phyloP scores from a whole-genome alignment of 495 filamentous ascomycete species.

The Chaetomium fimeti region DNA sequence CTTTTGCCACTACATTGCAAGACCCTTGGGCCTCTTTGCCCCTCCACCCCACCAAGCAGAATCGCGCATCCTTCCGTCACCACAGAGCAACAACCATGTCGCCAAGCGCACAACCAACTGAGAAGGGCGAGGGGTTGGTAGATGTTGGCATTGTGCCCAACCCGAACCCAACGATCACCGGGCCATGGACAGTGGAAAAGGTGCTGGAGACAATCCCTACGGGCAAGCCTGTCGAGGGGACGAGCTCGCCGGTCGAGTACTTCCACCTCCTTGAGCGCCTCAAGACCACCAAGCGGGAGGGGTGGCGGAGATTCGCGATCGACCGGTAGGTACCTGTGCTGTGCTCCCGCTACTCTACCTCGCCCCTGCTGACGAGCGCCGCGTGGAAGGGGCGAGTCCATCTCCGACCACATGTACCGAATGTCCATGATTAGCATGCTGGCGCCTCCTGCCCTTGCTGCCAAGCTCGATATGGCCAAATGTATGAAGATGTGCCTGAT shows the following conservation, averaged over 20 bases:
- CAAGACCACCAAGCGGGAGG: slow-evolving; percentile 93
- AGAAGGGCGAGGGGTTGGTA: slow-evolving; percentile 4
- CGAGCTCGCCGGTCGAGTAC: slow-evolving; percentile 78
- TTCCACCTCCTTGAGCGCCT: slow-evolving; percentile 89
- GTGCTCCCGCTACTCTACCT: not conserved
- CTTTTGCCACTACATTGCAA: too few relatives aligned
- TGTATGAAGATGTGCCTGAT: slow-evolving; percentile 93
- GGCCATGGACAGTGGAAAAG: slow-evolving; percentile 52
- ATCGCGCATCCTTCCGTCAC: not conserved
- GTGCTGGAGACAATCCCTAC: slow-evolving; percentile 46
- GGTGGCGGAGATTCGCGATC: slow-evolving; percentile 88
- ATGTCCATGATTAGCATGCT: slow-evolving; percentile 97
- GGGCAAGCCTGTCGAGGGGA: slow-evolving; percentile 54
- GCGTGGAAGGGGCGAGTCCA: slow-evolving; percentile 63
- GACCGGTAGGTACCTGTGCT: slow-evolving; percentile 43
- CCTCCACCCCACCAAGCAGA: too few relatives aligned
- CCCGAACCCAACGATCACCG: slow-evolving; percentile 39
- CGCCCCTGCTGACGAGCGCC: slow-evolving; percentile 17
- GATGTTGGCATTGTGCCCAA: slow-evolving; percentile 36
- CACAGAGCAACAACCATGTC: slow-evolving; percentile 14
- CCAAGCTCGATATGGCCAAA: slow-evolving; percentile 68
- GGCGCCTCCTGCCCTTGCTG: slow-evolving; percentile 71
- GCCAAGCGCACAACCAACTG: slow-evolving; percentile 8
- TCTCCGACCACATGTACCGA: slow-evolving; percentile 98
- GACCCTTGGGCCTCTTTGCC: too few relatives aligned